Conservation (phyloP, 106 monocot species). For the Dendrobium nobile region DNA sequence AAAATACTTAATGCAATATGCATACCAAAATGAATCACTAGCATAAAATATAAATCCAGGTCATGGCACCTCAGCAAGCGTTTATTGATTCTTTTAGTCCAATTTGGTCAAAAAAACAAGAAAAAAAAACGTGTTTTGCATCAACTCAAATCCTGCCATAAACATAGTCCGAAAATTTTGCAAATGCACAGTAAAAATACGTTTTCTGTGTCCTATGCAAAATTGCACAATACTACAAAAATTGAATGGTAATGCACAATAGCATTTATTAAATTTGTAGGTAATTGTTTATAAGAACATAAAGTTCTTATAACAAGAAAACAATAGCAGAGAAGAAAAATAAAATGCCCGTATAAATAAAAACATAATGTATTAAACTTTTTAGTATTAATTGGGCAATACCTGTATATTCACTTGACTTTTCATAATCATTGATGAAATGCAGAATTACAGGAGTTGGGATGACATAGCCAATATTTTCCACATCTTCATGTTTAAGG, state of each 20-base stretch:
- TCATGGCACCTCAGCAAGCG: constrained; percentile 1
- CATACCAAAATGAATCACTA: not conserved
- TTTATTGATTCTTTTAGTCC: not conserved
- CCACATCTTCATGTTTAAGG: constrained; percentile 93
- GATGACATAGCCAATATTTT: constrained; percentile 99
- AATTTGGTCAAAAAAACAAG: not conserved
- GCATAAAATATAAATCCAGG: too few species aligned
- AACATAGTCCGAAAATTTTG: too few species aligned
- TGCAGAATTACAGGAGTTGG: constrained; percentile 94
- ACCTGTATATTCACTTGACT: constrained; percentile 93
- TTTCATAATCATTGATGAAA: constrained; percentile 96
- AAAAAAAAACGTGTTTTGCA: not conserved
- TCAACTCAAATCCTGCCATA: not conserved
- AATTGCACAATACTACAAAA: not conserved
- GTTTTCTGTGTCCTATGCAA: not conserved
- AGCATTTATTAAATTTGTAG: not conserved
- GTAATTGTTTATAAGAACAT: not conserved
- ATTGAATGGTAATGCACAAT: not conserved
- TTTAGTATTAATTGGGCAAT: not conserved
- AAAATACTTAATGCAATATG: not conserved
- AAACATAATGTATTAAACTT: constrained; percentile 1
- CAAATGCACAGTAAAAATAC: not conserved
- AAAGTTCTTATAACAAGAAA: not conserved
- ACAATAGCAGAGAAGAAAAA: not conserved
- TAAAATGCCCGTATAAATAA: not conserved